These are phyloP conservation scores for Anthoceros angustus DNA, from an alignment of 225 moss, liverwort and hornwort species.

Conservation along the genomic window DNA sequence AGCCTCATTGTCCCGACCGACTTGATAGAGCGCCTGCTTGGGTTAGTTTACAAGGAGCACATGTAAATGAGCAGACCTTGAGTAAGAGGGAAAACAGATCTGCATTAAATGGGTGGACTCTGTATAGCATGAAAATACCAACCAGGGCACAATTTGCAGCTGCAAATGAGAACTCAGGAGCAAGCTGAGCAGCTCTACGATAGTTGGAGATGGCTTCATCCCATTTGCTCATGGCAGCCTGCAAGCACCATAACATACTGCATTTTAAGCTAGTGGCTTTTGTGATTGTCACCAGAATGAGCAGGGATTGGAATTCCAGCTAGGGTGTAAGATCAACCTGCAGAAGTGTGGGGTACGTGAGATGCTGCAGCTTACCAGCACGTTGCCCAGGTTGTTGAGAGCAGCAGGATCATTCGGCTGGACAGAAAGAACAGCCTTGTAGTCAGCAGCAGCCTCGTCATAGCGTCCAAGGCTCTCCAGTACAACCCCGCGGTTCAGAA, in stretches of 20 bases:
- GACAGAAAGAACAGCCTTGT: constrained; percentile 76
- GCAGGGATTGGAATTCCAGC: background rate
- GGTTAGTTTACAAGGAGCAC: background rate
- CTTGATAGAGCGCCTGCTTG: constrained; percentile 68
- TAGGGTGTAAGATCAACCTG: background rate
- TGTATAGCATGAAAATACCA: background rate
- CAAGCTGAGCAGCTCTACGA: constrained; percentile 63
- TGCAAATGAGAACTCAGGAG: constrained; percentile 95
- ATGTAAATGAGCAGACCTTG: background rate
- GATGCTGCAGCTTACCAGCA: constrained; percentile 29
- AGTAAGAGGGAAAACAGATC: background rate
- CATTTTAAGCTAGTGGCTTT: background rate
- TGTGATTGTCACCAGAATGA: background rate
- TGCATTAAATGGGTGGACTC: background rate
- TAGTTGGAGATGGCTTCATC: constrained; percentile 65
- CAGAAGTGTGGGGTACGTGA: background rate
- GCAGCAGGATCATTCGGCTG: constrained; percentile 96
- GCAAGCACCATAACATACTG: background rate
- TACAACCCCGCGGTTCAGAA: constrained; percentile 80
- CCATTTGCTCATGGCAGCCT: constrained; percentile 67
- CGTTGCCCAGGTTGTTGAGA: constrained; percentile 96
- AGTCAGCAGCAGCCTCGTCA: constrained; percentile 77
- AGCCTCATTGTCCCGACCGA: constrained; percentile 93
- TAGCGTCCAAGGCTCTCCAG: constrained; percentile 82
- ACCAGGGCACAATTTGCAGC: constrained; percentile 96